Percentiles rank a stretch among this genome's conserved stretches.
Conservation (phyloP, 179 eudicot species). For the Amaranthus tricolor region DNA sequence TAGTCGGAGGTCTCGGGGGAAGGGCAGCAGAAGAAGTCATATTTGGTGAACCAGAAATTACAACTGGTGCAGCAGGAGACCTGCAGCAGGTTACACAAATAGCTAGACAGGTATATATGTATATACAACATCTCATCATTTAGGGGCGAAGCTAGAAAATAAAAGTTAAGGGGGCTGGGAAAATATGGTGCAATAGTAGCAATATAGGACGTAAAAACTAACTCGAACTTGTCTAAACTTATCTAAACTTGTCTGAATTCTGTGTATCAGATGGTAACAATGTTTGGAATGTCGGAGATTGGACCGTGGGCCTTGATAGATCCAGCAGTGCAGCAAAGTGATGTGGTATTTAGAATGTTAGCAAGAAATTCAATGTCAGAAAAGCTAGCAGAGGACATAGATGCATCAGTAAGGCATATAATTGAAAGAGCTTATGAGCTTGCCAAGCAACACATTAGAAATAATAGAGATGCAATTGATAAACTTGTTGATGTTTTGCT, state of each 20-base stretch:
- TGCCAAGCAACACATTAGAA: slow-evolving; percentile 52
- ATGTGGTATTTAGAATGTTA: slow-evolving; percentile 62
- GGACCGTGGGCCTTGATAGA: slow-evolving; percentile 70
- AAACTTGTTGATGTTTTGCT: slow-evolving; percentile 58
- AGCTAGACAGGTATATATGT: slow-evolving; percentile 58
- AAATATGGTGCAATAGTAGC: too few relatives aligned
- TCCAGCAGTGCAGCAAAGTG: slow-evolving; percentile 55
- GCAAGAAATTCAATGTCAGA: slow-evolving; percentile 79
- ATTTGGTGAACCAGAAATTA: slow-evolving; percentile 70
- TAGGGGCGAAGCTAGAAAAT: too few relatives aligned
- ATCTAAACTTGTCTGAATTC: background rate
- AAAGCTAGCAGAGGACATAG: slow-evolving; percentile 75
- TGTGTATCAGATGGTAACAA: slow-evolving; percentile 57
- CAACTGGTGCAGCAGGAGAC: slow-evolving; percentile 77
- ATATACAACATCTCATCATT: background rate
- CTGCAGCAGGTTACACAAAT: slow-evolving; percentile 63
- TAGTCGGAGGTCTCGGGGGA: slow-evolving; percentile 75
- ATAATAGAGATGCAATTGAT: slow-evolving; percentile 64
- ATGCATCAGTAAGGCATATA: slow-evolving; percentile 39
- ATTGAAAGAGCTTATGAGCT: slow-evolving; percentile 52
- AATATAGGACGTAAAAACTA: background rate
- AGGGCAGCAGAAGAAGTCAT: slow-evolving; percentile 74
- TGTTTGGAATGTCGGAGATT: slow-evolving; percentile 72
- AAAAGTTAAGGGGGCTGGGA: too few relatives aligned
- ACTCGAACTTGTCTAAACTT: background rate